phyloP scores from a whole-genome alignment of 2,329 filamentous ascomycete species.

The Cercospora sp. region DNA sequence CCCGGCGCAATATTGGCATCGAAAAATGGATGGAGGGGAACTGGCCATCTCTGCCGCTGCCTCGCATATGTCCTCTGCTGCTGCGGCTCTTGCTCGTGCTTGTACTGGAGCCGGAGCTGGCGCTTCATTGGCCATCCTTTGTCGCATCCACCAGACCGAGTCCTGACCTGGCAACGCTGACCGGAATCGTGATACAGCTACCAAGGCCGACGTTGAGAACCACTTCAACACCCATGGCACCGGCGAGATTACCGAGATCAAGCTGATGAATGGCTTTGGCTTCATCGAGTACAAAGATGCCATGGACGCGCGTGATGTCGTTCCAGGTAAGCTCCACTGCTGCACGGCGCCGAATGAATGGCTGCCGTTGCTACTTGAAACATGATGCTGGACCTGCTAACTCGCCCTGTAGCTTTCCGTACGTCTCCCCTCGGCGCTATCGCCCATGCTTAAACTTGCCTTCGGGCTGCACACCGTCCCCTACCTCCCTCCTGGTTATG shows the following conservation, averaged over 20 bases:
- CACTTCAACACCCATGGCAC: conserved; percentile 96
- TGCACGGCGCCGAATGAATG: conserved; percentile 17
- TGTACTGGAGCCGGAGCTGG: conserved; percentile 36
- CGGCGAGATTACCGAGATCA: conserved; percentile 97
- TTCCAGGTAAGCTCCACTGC: conserved; percentile 72
- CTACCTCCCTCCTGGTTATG: conserved; percentile 23
- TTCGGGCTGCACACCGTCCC: conserved; percentile 19
- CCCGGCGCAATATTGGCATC: conserved; percentile 23
- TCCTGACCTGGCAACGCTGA: conserved; percentile 47
- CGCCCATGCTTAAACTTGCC: conserved; percentile 19
- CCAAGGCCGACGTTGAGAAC: conserved; percentile 92
- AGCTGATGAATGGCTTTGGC: conserved; percentile 99
- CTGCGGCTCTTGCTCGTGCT: conserved; percentile 15
- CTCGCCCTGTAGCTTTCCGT: conserved; percentile 54
- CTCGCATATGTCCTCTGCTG: conserved; percentile 18
- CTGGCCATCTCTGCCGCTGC: conserved; percentile 26
- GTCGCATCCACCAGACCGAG: conserved; percentile 18
- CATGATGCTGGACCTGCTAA: conserved; percentile 29
- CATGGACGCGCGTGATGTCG: conserved; percentile 96
- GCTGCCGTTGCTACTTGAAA: conserved; percentile 16
- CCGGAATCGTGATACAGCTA: conserved; percentile 64
- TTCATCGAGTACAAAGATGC: conserved; percentile 99
- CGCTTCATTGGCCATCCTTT: conserved; percentile 20
- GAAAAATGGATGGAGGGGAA: conserved; percentile 22
- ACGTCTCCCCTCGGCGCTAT: conserved; percentile 38